A percentile compares a stretch with the other conserved stretches of the same genome.
Evolutionary conservation across 768 basidiomycete genomes (phyloP).

Genomic region (Boletus bicolor): DNA sequence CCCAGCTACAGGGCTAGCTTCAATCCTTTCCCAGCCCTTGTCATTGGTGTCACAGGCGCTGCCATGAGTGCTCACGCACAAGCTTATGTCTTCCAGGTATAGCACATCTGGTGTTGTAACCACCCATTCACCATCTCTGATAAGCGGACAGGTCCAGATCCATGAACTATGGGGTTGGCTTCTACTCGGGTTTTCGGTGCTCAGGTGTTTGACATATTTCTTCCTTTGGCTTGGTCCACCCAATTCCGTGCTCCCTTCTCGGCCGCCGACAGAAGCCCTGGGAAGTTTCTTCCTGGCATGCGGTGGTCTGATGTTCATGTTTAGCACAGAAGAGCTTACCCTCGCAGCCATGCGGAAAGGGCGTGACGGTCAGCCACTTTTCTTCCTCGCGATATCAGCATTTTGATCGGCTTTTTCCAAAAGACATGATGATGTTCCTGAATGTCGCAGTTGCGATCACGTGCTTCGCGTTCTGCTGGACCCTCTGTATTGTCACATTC

Average conservation of each 20-base stretch:
- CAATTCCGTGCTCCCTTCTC: slow-evolving; percentile 78
- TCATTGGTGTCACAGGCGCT: slow-evolving; percentile 88
- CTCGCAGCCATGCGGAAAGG: slow-evolving; percentile 89
- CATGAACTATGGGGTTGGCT: slow-evolving; percentile 91
- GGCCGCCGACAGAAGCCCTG: slow-evolving; percentile 91
- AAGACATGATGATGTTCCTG: slow-evolving; percentile 88
- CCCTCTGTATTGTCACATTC: slow-evolving; percentile 66
- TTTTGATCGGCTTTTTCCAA: slow-evolving; percentile 1
- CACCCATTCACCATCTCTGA: slow-evolving; percentile 3
- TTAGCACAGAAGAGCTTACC: slow-evolving; percentile 86
- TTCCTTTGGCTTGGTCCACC: slow-evolving; percentile 90
- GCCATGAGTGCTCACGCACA: slow-evolving; percentile 94
- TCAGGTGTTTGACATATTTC: slow-evolving; percentile 89
- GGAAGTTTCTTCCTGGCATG: slow-evolving; percentile 84
- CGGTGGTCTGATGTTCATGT: slow-evolving; percentile 87
- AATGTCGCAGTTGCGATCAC: slow-evolving; percentile 84
- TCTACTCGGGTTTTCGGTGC: slow-evolving; percentile 70
- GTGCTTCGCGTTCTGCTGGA: slow-evolving; percentile 85
- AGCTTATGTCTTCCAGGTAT: slow-evolving; percentile 82
- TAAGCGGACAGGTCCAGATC: slow-evolving; percentile 64
- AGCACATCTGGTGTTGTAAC: neutral
- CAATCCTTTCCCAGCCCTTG: slow-evolving; percentile 90
- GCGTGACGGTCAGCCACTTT: slow-evolving; percentile 59
- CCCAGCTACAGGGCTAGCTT: slow-evolving; percentile 74
- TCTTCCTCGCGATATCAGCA: neutral